A percentile compares a stretch with the other conserved stretches of the same genome.
Evolutionary conservation across 2,329 filamentous ascomycete species (phyloP).

Genomic region (Apiospora rasikravindrae): DNA sequence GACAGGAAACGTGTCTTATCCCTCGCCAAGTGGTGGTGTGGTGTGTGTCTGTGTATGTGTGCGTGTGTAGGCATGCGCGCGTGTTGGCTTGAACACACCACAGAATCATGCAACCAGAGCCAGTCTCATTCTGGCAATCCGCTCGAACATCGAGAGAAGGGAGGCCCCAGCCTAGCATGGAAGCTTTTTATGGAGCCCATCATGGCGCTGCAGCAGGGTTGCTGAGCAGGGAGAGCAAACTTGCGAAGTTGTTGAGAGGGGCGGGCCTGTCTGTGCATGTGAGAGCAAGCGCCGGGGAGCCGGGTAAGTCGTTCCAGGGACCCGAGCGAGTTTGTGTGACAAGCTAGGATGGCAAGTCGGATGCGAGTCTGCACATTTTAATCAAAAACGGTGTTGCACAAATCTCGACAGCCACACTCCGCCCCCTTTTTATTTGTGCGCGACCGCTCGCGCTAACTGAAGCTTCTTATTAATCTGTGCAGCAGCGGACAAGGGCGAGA

Average conservation of each 20-base stretch:
- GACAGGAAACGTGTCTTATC: conserved; percentile 17
- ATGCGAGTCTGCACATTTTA: conserved; percentile 7
- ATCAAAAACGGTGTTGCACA: conserved; percentile 8
- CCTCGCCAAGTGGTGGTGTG: conserved; percentile 8
- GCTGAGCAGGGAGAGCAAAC: background rate
- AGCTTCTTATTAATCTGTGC: conserved; percentile 8
- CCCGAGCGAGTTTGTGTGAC: conserved; percentile 7
- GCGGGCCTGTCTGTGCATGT: conserved; percentile 11
- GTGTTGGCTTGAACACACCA: conserved; percentile 10
- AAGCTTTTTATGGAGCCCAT: conserved; percentile 17
- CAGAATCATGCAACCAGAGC: background rate
- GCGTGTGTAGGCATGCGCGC: background rate
- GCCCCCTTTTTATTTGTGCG: background rate
- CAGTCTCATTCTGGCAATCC: conserved; percentile 10
- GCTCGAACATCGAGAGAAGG: conserved; percentile 20
- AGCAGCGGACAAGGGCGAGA: background rate
- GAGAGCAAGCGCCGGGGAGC: conserved; percentile 1
- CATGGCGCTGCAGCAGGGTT: conserved; percentile 6
- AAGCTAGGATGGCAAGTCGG: background rate
- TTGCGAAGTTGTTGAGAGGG: background rate
- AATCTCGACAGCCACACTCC: conserved; percentile 6
- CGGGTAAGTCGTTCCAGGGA: conserved; percentile 19
- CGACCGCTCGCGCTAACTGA: background rate
- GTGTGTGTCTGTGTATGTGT: background rate
- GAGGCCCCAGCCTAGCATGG: conserved; percentile 11